These are phyloP conservation scores for Pilaira anomala DNA, from an alignment of 192 early-diverging fungal species.

Conservation along the genomic window DNA sequence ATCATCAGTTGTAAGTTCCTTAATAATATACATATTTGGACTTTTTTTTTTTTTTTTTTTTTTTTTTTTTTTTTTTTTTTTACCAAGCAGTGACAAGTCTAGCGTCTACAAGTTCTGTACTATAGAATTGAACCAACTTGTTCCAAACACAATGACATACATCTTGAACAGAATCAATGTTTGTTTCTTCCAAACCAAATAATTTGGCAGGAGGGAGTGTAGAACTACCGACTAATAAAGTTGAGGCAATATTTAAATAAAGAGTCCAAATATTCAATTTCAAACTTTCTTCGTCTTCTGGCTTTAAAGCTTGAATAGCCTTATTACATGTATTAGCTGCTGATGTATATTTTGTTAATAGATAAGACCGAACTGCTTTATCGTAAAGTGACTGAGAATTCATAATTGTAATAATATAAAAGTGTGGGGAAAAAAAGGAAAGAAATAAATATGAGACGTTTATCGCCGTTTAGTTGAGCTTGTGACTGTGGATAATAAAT, in stretches of 20 bases:
- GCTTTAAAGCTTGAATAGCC: conserved; percentile 8
- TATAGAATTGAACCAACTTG: conserved; percentile 12
- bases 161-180: background rate
- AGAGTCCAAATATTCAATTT: conserved; percentile 20
- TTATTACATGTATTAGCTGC: conserved; percentile 27
- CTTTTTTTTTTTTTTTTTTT: no score
- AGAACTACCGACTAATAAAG: background rate
- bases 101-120: conserved; percentile 5
- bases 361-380: conserved; percentile 29
- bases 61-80: no score
- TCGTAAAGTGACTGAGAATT: conserved; percentile 12
- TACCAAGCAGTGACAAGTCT: conserved; percentile 25
- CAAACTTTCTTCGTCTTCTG: background rate
- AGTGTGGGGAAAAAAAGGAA: background rate
- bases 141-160: background rate
- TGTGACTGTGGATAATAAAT: no score
- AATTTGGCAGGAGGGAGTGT: background rate
- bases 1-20: background rate
- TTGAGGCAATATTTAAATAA: conserved; percentile 17
- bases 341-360: conserved; percentile 28
- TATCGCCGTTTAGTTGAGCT: no score
- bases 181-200: background rate
- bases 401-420: background rate
- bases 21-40: no score
- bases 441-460: background rate